phyloP scores from a whole-genome alignment of 345 rosid species.

The Eucalyptus paniculata region DNA sequence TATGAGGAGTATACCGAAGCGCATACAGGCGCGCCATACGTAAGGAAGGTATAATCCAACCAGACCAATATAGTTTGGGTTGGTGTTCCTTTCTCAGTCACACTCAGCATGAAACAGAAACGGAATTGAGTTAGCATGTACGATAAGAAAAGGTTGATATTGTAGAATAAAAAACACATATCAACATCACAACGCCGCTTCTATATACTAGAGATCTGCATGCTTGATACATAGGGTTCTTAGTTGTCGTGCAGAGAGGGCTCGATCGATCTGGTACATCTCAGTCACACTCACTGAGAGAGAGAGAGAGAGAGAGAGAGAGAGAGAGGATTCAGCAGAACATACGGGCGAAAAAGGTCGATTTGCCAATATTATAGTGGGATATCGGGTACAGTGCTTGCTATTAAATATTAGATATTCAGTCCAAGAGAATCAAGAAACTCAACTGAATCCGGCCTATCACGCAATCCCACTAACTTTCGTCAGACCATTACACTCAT shows the following conservation, averaged over 20 bases:
- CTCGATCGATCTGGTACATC: neutral
- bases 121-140: neutral
- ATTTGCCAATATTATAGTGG: neutral
- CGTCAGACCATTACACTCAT: neutral
- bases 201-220: neutral
- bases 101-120: neutral
- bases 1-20: neutral
- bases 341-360: neutral
- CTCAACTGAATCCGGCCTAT: neutral
- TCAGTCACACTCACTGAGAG: neutral
- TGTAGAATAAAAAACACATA: neutral
- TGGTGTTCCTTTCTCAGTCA: neutral
- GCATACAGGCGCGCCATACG: neutral
- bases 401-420: neutral
- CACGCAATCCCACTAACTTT: neutral
- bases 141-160: neutral
- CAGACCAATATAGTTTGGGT: neutral
- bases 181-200: neutral
- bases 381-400: neutral
- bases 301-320: neutral
- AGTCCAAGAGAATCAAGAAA: neutral
- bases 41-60: neutral
- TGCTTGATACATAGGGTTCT: neutral
- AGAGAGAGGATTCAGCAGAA: neutral
- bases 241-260: neutral